Percentiles rank a stretch among this genome's conserved stretches.
Evolutionary conservation across 1,139 yeast genomes (phyloP).

Genomic region (Entelexis sorbosivorans): DNA sequence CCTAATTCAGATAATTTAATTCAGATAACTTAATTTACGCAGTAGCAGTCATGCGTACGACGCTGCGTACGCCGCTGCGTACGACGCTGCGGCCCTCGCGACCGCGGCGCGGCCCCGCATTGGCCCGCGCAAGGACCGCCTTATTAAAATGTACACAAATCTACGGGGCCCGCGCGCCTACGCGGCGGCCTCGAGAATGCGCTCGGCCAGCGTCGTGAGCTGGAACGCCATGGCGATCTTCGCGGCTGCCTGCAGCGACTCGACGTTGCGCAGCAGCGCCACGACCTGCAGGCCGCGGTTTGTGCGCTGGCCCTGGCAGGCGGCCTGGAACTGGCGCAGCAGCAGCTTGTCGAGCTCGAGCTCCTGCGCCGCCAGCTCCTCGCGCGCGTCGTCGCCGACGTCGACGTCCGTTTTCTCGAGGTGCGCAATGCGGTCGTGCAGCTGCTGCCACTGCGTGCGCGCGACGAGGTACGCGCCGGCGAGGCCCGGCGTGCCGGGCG

Average conservation of each 20-base stretch:
- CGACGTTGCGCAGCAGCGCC: constrained; percentile 57
- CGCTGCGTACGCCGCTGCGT: too few species aligned
- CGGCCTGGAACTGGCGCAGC: constrained; percentile 61
- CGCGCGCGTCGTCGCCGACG: constrained; percentile 23
- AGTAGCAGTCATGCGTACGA: too few species aligned
- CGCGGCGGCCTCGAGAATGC: constrained; percentile 33
- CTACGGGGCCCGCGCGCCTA: too few species aligned
- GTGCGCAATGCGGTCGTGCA: constrained; percentile 23
- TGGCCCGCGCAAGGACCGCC: too few species aligned
- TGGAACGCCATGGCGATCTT: constrained; percentile 77
- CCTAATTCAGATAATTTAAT: neutral
- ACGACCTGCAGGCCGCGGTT: constrained; percentile 63
- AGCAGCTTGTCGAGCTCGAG: constrained; percentile 53
- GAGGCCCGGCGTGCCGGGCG: constrained; percentile 41
- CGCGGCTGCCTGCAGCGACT: constrained; percentile 72
- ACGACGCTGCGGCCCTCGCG: too few species aligned
- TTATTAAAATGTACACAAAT: too few species aligned
- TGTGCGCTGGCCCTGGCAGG: constrained; percentile 58
- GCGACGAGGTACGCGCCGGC: constrained; percentile 21
- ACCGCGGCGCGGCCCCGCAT: too few species aligned
- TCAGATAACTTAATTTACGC: too few species aligned
- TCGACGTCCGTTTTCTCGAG: constrained; percentile 8
- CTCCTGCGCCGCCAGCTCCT: constrained; percentile 26
- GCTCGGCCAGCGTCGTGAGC: constrained; percentile 50
- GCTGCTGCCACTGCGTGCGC: constrained; percentile 24